Evolutionary conservation across 805 yeast genomes (phyloP), one percentile per base, ranked within the genome.

Genomic region (Hagleromyces aurorensis): DNA sequence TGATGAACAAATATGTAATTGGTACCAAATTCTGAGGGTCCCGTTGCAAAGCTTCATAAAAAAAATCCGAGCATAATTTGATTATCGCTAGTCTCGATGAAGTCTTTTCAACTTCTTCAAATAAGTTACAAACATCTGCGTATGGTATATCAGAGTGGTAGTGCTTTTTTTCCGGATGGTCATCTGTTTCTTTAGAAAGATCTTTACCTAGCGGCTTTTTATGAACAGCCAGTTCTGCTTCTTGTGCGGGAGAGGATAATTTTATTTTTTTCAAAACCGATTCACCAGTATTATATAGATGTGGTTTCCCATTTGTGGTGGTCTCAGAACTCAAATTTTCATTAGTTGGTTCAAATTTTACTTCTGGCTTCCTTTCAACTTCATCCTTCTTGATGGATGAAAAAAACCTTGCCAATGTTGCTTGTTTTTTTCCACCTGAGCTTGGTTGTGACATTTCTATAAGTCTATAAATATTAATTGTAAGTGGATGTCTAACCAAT

Each of bases 1-100:
- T 89, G 51, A 89, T 86, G 58, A 82, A 81, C 11, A 91, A 66
- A 46, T 89, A 91, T 1, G 87, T 80, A 2, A 84, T 75, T 32
- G 72, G 74, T 5, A 83, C 67, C 30, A 91, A 58, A 25, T 69
- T 72, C 3, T 54, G 41, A 3, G 76, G 72, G 24, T 72, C 65
- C 24, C 69, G 63, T 16, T 66, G 53, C 31, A 91, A 61, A 0
- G 85, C 75, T 23, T 72, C 69, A 8, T 69, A 57, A 51, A 82
- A 81, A 52, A 87, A 80, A 27, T 74, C 77, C 0, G 94, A 71
- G 10, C 89, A 77, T 32, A 72, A 61, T 23, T 82, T 75, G 13
- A 82, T 72, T 48, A 87, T 89, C 42, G 85, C 83, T 28, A 91
- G 66, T 27, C 98, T 65, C 13, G 87, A 83, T 2, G 95, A 67